Evolutionary conservation across 441 rosid species (phyloP).

Genomic region (Cnidoscolus chayamansa): DNA sequence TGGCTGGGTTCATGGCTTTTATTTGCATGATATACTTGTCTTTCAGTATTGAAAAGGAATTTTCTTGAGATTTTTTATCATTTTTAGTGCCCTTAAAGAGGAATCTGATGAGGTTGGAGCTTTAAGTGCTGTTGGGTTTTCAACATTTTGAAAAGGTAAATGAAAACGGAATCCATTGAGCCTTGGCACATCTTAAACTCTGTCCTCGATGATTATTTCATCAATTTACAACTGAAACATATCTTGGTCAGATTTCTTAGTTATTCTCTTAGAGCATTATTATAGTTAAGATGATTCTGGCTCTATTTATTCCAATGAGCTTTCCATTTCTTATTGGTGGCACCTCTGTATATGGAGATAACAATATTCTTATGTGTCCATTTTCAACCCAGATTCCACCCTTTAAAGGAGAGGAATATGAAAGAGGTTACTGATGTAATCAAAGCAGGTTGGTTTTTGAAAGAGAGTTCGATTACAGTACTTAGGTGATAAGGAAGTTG

Average conservation of each 20-base stretch:
- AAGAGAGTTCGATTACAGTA: background rate
- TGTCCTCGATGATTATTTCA: background rate
- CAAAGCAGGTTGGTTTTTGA: background rate
- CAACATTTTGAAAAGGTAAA: background rate
- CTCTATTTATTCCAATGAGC: slow-evolving; percentile 1
- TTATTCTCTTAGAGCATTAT: slow-evolving; percentile 1
- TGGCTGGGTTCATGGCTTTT: background rate
- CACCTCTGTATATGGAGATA: background rate
- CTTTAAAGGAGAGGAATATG: no score
- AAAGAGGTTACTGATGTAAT: background rate
- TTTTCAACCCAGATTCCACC: slow-evolving; percentile 5
- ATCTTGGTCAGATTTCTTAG: slow-evolving; percentile 8
- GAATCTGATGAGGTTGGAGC: background rate
- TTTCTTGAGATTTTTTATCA: background rate
- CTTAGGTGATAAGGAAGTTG: background rate
- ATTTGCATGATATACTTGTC: background rate
- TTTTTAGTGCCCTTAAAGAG: background rate
- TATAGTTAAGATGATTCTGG: background rate
- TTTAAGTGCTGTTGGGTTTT: background rate
- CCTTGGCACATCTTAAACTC: slow-evolving; percentile 1
- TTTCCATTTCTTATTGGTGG: slow-evolving; percentile 9
- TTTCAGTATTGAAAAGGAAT: no score
- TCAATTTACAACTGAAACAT: background rate
- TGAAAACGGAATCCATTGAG: background rate
- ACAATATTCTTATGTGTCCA: background rate